Base-by-base conservation (phyloP, 2,329 filamentous ascomycete species). In the Orbilia ellipsospora region DNA sequence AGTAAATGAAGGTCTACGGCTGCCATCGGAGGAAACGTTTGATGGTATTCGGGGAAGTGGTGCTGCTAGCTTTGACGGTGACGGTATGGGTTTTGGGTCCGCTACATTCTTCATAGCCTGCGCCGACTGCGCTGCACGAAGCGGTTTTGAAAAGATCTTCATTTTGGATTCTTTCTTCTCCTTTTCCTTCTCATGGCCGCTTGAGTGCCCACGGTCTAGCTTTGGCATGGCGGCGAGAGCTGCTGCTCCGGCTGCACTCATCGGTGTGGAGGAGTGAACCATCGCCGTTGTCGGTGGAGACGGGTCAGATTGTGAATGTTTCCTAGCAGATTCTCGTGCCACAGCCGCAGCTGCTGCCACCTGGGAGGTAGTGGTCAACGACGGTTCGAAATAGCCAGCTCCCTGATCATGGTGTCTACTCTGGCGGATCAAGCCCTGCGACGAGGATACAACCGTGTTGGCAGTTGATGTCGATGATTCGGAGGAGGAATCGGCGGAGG, bases 91-190 rank as follows among this genome's bases (percentile, higher is more conserved):
- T 63, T 57, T 78, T 66, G 63, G 73, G 36, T 68, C 78, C 20
- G 18, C 31, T 36, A 36, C 78, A 70, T 55, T 78, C 73, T 48
- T 78, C 73, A 48, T 72, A 51, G 72, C 64, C 36, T 75, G 64
- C 3, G 64, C 52, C 7, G 72, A 75, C 44, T 75, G 70, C 1
- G 70, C 70, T 31, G 63, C 63, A 8, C 70, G 65, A n/a, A 75
- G 56, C 1, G 88, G 88, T 79, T 90, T 90, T 4, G 87, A 88
- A 80, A 91, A 90, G 4, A 90, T 83, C 81, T 90, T 90, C 86
- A 89, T 90, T 82, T 90, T 90, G 44, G 87, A 87, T 79, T 87
- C 88, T 78, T 88, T 86, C 70, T 86, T 86, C 73, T 86, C 84
- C 79, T 89, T 89, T 61, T 86, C 81, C 87, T 88, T 69, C 79